Evolutionary conservation across 2,329 filamentous ascomycete species (phyloP), one percentile per base, ranked within the genome.

Genomic region (Chrysoporthe puriensis): DNA sequence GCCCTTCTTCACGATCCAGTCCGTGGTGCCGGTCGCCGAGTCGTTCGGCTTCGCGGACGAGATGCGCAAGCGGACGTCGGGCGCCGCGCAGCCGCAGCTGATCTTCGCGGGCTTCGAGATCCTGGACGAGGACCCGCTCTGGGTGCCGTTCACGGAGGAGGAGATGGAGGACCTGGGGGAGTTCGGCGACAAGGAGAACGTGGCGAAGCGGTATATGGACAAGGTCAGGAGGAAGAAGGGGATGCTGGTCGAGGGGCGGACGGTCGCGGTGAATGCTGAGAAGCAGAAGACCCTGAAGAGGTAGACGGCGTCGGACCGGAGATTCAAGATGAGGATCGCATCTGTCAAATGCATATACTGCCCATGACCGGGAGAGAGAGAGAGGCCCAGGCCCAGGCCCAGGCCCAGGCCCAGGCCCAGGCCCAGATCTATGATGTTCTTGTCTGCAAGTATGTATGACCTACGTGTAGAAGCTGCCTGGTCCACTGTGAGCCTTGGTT

Each of bases 11-110:
- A 97, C 93, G 4, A 97, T 99, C 76, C 86, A 91, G 64, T 92
- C 94, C 0, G 85, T 94, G 1, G 85, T 99, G 6, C 96, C 96
- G 0, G 96, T 97, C 0, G 95, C 94, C 26, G 94, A 97, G 79
- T 96, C 92, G 9, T 99, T 99, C 77, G 96, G 96, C 1, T 99
- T 99, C 81, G 88, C 89, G 4, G 96, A 98, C 76, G 96, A 99
- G 80, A 98, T 99, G 81, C 89, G 96, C 68, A 98, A 98, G 81
- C 88, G 94, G 7, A 97, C 94, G 0, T 94, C 90, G 7, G 96
- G 96, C 3, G 93, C 92, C 3, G 96, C 96, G 0, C 91, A 93
- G 74, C 96, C 96, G 62, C 96, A 98, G 83, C 85, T 99, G 48
- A 91, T 97, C 70, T 99, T 98, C 77, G 88, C 92, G 8, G 96